Conservation (phyloP, 2,329 filamentous ascomycete species). For the Penicillium sp. region DNA sequence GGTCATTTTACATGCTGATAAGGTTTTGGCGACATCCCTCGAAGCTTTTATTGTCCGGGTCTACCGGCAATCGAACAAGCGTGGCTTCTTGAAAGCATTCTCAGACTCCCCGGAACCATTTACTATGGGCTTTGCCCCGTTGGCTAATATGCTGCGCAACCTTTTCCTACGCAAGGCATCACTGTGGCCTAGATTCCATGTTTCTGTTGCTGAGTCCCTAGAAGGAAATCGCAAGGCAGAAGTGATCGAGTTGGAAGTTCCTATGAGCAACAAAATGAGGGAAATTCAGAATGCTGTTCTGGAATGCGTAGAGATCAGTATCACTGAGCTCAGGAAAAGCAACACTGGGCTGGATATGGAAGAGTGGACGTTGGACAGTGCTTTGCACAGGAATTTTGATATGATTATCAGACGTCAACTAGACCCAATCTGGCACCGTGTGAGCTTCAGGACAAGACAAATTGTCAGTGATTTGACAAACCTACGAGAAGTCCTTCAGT, state of each 20-base stretch:
- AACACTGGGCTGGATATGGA: constrained; percentile 92
- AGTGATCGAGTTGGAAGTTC: constrained; percentile 93
- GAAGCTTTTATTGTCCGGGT: constrained; percentile 95
- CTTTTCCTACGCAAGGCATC: constrained; percentile 86
- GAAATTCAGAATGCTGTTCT: constrained; percentile 92
- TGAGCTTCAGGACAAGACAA: constrained; percentile 91
- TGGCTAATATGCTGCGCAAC: constrained; percentile 88
- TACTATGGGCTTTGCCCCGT: constrained; percentile 79
- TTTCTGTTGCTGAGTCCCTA: constrained; percentile 81
- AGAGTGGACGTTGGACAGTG: constrained; percentile 94
- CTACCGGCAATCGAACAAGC: constrained; percentile 91
- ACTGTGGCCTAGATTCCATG: constrained; percentile 90
- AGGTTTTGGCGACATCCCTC: constrained; percentile 76
- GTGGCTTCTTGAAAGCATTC: constrained; percentile 92
- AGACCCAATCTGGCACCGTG: constrained; percentile 94
- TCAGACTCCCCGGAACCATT: constrained; percentile 92
- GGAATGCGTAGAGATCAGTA: constrained; percentile 93
- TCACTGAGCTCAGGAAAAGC: constrained; percentile 86
- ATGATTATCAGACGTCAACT: constrained; percentile 82
- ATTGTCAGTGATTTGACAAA: constrained; percentile 88
- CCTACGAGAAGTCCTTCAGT: constrained; percentile 77
- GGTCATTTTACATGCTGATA: constrained; percentile 83
- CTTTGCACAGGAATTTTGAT: constrained; percentile 89
- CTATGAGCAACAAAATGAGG: constrained; percentile 92
- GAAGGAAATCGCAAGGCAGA: constrained; percentile 92